Conservation (phyloP, 768 basidiomycete genomes). For the Termitomyces sp. region DNA sequence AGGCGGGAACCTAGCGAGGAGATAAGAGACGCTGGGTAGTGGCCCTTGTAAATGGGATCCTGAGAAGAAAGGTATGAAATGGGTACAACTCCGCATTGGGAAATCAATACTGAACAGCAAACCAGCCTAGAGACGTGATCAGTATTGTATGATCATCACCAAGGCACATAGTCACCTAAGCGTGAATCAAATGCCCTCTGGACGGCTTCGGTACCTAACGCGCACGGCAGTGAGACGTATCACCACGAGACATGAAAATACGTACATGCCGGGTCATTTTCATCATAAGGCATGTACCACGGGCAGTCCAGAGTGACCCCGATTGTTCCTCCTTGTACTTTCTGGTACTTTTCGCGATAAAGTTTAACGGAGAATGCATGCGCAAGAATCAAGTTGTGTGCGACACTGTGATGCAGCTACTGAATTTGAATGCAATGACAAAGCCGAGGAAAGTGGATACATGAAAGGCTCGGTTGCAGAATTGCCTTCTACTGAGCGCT, state of each 20-base stretch:
- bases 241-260: not conserved
- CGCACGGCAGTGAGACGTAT: not conserved
- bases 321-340: slow-evolving; percentile 53
- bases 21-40: slow-evolving; percentile 54
- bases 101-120: slow-evolving; percentile 28
- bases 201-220: slow-evolving; percentile 55
- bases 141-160: not conserved
- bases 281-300: slow-evolving; percentile 62
- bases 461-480: slow-evolving; percentile 62
- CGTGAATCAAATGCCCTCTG: slow-evolving; percentile 62
- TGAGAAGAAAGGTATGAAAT: slow-evolving; percentile 19
- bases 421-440: not conserved
- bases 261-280: slow-evolving; percentile 58
- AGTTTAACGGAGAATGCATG: slow-evolving; percentile 64
- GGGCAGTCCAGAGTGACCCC: slow-evolving; percentile 73
- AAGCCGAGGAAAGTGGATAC: slow-evolving; percentile 28
- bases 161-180: slow-evolving; percentile 39
- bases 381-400: slow-evolving; percentile 63
- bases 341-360: slow-evolving; percentile 58
- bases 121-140: slow-evolving; percentile 32
- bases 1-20: slow-evolving; percentile 49
- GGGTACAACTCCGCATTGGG: not conserved
- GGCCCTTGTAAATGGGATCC: slow-evolving; percentile 70
- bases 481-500: slow-evolving; percentile 52
- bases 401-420: slow-evolving; percentile 40